Base-by-base conservation (phyloP, 106 monocot species). In the Platanthera zijinensis region DNA sequence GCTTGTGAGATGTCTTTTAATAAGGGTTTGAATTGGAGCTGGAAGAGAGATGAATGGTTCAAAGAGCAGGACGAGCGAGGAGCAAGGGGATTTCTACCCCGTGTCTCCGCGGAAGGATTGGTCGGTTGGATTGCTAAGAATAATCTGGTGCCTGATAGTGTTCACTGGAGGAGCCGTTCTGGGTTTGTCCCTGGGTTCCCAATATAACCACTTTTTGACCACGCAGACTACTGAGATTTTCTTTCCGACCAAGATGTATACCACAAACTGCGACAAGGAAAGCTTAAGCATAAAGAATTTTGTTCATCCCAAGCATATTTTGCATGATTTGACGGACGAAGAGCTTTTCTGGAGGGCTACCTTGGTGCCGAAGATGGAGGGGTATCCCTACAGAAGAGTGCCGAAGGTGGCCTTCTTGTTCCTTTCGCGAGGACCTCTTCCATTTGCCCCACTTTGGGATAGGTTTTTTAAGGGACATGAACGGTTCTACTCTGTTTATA, bases 361-460 rank as follows among this genome's bases (percentile, higher is more conserved):
- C 1, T 81, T 96, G 84, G 90, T 90, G 74, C 89, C 96, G 2
- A 87, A 77, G 76, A 89, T 72, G 78, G 80, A 72, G n/a, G 85
- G 81, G 22, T 92, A 73, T 30, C 96, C 96, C 0, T 96, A 81
- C 67, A 77, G 82, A 12, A 76, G 96, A 52, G 87, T 83, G n/a
- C 92, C 92, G 18, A 96, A 93, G 84, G 92, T 96, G 25, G 96
- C 96, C 1, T 92, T 92, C 84, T 57, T 96, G 87, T 96, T 96
- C 69, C 75, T 96, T 85, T 87, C 96, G 0, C 21, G 92, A 13
- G 96, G 96, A 2, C 82, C 92, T 2, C 62, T 96, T 74, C 96
- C 96, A 2, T 84, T 96, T 49, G 57, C 75, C 48, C 88, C 82
- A 10, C 73, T 96, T 28, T 96, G 96, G 96, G 96, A 96, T 53